Evolutionary conservation across 257 asterid genomes (phyloP).

Genomic region (Galeopsis tetrahit): DNA sequence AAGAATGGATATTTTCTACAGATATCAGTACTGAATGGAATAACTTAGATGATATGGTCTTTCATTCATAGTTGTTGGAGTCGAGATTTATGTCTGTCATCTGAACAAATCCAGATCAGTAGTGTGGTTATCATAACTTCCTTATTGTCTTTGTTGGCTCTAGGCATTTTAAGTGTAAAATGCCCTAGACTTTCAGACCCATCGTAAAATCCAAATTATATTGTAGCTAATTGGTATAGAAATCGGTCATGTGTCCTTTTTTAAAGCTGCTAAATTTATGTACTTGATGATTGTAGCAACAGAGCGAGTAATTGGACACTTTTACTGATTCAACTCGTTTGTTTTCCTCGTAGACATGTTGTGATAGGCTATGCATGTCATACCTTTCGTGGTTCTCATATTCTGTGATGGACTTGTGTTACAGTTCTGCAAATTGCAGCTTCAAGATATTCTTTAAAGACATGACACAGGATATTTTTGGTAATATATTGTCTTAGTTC

Average conservation of each 20-base stretch:
- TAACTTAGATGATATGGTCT: constrained; percentile 9
- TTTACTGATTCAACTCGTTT: constrained; percentile 10
- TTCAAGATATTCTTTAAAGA: constrained; percentile 62
- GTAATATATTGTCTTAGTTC: constrained; percentile 39
- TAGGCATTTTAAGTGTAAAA: no score
- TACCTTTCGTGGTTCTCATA: constrained; percentile 55
- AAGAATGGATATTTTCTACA: neutral
- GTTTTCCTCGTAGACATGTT: neutral
- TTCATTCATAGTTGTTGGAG: constrained; percentile 2
- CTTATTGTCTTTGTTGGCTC: neutral
- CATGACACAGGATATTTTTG: constrained; percentile 75
- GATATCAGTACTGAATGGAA: constrained; percentile 9
- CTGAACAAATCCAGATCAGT: neutral
- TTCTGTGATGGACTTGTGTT: constrained; percentile 49
- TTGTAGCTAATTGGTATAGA: constrained; percentile 2
- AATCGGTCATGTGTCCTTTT: neutral
- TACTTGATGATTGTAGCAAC: neutral
- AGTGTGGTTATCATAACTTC: neutral
- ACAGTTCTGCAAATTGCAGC: constrained; percentile 55
- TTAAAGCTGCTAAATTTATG: neutral
- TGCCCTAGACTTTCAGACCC: neutral
- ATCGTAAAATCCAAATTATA: neutral
- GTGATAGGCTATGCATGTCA: constrained; percentile 7
- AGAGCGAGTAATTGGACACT: constrained; percentile 37
- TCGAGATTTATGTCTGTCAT: neutral